Base-by-base conservation (phyloP, 2,329 filamentous ascomycete genomes). In the Bipolaris oryzae region DNA sequence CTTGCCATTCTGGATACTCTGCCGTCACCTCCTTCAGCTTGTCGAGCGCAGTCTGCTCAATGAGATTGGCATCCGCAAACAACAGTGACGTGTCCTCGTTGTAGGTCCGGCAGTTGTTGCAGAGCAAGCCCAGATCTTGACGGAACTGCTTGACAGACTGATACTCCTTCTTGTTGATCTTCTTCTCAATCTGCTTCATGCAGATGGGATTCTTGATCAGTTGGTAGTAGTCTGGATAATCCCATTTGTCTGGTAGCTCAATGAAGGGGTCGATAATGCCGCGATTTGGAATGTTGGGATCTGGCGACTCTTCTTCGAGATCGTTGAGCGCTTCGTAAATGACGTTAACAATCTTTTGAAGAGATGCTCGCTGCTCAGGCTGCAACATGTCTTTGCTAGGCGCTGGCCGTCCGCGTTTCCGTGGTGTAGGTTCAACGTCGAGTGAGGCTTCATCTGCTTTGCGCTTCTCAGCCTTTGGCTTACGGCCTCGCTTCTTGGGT, bases 81-180 rank as follows among this genome's bases (percentile, higher is more conserved):
- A 99, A 84, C 68, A 96, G 82, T 76, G 93, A 97, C 55, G 89
- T 90, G 73, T 98, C 95, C 77, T 99, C 96, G 71, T 99, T 99
- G 82, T 96, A 99, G 2, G 90, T 95, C 75, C 92, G 87, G 64
- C 94, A 96, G 76, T 99, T 99, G 73, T 85, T 87, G 75, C 93
- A 95, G 77, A 99, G 85, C 61, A 94, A 79, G 48, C 87, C 86
- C 61, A 99, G 88, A 72, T 99, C 96, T 64, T 85, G 87, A 53
- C 87, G 85, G 83, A 99, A 87, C 67, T 93, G 91, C 72, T 85
- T 87, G 58, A 97, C 78, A 70, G 85, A 89, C 66, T 86, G 87
- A 77, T 99, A 99, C 73, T 97, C 91, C 72, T 96, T 91, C 77
- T 91, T 94, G 81, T 96, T 97, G 80, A 99, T 96, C 82, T 92